Evolutionary conservation across 2,329 filamentous ascomycete genomes (phyloP).

Genomic region (Fusarium sp.): DNA sequence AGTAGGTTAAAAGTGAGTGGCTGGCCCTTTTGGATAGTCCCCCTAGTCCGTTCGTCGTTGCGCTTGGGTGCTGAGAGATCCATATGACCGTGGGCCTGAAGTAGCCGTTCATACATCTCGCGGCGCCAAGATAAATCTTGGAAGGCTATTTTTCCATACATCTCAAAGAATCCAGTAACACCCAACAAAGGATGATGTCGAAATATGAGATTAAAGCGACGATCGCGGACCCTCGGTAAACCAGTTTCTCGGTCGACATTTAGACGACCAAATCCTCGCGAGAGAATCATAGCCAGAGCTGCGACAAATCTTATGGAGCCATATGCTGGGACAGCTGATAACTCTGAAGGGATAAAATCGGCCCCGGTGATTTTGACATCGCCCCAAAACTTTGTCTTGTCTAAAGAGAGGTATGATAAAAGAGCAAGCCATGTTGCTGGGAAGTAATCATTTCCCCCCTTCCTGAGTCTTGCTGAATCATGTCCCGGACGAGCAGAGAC

Average conservation of each 20-base stretch:
- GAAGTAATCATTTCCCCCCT: neutral
- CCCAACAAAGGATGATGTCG: neutral
- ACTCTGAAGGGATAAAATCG: neutral
- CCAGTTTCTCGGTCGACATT: neutral
- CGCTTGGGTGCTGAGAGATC: too few species aligned
- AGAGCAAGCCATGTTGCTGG: neutral
- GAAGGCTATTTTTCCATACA: neutral
- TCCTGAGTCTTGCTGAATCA: rapidly evolving
- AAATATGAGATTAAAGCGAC: neutral
- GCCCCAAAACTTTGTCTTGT: neutral
- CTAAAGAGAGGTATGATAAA: neutral
- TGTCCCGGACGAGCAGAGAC: too few species aligned
- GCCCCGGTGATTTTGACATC: neutral
- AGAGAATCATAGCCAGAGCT: neutral
- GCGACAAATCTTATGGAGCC: neutral
- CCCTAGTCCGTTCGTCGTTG: too few species aligned
- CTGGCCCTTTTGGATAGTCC: too few species aligned
- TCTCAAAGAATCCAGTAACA: neutral
- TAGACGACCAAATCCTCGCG: rapidly evolving
- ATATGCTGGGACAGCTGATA: neutral
- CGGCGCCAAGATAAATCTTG: too few species aligned
- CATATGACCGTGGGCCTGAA: too few species aligned
- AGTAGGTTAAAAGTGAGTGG: too few species aligned
- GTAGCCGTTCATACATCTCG: too few species aligned
- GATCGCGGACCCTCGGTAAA: rapidly evolving